Evolutionary conservation across 805 yeast genomes (phyloP), one percentile per base, ranked within the genome.

Genomic region (Komagataella ulmi): DNA sequence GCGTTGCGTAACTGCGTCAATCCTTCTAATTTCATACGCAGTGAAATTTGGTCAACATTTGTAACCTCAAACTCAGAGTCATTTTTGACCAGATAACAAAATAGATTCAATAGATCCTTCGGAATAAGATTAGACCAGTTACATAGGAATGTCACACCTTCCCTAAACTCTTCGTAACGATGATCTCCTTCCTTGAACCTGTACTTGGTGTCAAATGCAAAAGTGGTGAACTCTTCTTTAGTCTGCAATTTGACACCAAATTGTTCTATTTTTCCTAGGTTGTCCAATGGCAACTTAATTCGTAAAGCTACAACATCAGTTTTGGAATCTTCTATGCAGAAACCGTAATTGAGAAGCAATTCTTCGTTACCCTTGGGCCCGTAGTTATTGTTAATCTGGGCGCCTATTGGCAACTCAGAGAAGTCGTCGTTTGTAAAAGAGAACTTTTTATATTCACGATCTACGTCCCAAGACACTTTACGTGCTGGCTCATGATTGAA

Each of bases 361-460:
- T 88, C 96, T 56, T 86, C 95, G 60, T 88, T 89, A 0, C 93
- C 85, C 64, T 88, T 89, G 51, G 85, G 80, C 2, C 97, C 97
- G 64, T 90, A 89, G 64, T 87, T 86, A 62, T 89, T 89, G 65
- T 66, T 86, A 1, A 90, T 55, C 61, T 88, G 84, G 2, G 76
- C 76, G 1, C 54, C 56, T 2, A 53, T 19, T 36, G 46, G 46
- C 6, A 48, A 18, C 3, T 50, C 19, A 12, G 18, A 17, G 3
- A 19, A 12, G 17, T n/a, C 30, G 6, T 45, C 44, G 12, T 48
- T 43, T 48, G 55, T 53, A 46, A 57, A 56, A 1, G 52, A 53
- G 3, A 57, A 52, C 4, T 48, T 51, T 3, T 66, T 57, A 14
- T n/a, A 7, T 17, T 45, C 30, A 6, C 17, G 30, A 18, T 45